A percentile compares a stretch with the other conserved stretches of the same genome.
phyloP scores from a whole-genome alignment of 75 land plant genomes.

The Picea glauca region DNA sequence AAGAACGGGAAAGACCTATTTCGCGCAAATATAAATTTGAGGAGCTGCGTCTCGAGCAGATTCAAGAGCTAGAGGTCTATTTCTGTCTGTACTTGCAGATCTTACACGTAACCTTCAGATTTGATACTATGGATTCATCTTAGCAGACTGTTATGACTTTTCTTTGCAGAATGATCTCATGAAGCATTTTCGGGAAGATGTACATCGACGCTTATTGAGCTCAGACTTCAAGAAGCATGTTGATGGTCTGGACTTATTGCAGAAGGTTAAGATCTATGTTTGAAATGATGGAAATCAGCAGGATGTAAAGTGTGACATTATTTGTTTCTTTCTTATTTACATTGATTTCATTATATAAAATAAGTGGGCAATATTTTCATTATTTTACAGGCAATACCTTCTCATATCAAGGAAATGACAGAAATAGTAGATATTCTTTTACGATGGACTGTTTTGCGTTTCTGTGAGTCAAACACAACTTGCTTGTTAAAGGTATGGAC shows the following conservation, averaged over 20 bases:
- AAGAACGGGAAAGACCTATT: conserved; percentile 29
- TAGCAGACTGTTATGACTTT: conserved; percentile 4
- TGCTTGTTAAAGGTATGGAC: conserved; percentile 44
- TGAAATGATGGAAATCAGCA: not conserved
- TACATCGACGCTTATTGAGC: conserved; percentile 38
- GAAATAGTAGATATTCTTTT: conserved; percentile 38
- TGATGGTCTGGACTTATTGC: conserved; percentile 44
- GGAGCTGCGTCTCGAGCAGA: conserved; percentile 41
- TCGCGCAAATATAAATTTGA: conserved; percentile 46
- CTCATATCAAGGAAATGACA: conserved; percentile 33
- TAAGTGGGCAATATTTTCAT: conserved; percentile 4
- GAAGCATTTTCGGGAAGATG: conserved; percentile 44
- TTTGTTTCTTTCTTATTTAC: not conserved
- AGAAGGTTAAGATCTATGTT: conserved; percentile 21
- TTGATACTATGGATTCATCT: not conserved
- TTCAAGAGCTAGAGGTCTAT: conserved; percentile 43
- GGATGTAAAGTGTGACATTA: not conserved
- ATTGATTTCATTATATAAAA: not conserved
- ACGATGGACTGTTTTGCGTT: conserved; percentile 36
- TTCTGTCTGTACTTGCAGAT: not conserved
- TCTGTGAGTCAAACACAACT: conserved; percentile 52
- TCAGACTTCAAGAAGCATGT: conserved; percentile 54
- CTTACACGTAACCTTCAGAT: not conserved
- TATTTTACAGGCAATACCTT: conserved; percentile 27
- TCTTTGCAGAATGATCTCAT: conserved; percentile 36